phyloP scores from a whole-genome alignment of 768 basidiomycete species.

The Amanita molliuscula region DNA sequence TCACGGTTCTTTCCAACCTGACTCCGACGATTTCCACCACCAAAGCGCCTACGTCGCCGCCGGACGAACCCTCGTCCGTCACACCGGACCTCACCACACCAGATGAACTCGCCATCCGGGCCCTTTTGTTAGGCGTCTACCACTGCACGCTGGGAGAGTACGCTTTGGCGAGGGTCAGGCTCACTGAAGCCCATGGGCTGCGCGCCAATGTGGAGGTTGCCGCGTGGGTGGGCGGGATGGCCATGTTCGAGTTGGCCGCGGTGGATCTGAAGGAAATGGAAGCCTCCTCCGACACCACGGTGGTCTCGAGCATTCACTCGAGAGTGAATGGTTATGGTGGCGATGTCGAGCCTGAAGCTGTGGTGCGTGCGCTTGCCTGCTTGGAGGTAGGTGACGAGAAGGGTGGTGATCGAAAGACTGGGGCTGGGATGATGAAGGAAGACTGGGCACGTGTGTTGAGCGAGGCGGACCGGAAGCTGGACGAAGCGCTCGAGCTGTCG shows the following conservation, averaged over 20 bases:
- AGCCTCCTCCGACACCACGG: slow-evolving; percentile 9
- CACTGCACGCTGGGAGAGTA: slow-evolving; percentile 48
- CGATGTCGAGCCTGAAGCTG: no score
- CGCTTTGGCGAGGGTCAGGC: slow-evolving; percentile 31
- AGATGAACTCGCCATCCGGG: slow-evolving; percentile 61
- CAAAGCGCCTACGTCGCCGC: background rate
- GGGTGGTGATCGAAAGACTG: background rate
- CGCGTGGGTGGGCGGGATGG: slow-evolving; percentile 60
- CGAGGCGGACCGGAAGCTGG: slow-evolving; percentile 38
- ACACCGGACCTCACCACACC: slow-evolving; percentile 46
- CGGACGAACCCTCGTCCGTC: background rate
- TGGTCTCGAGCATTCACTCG: background rate
- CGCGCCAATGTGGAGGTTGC: slow-evolving; percentile 34
- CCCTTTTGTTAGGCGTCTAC: slow-evolving; percentile 57
- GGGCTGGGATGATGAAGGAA: slow-evolving; percentile 15
- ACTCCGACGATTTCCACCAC: slow-evolving; percentile 28
- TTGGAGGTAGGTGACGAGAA: background rate
- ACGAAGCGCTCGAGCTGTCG: slow-evolving; percentile 37
- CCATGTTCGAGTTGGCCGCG: slow-evolving; percentile 62
- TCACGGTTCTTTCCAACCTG: slow-evolving; percentile 39
- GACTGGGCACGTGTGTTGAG: slow-evolving; percentile 41
- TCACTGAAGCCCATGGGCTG: slow-evolving; percentile 39
- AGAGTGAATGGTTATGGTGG: background rate
- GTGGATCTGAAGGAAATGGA: slow-evolving; percentile 55
- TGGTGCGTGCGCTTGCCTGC: no score